Evolutionary conservation across 2,329 filamentous ascomycete species (phyloP).

Genomic region (Fusarium protoensiforme): DNA sequence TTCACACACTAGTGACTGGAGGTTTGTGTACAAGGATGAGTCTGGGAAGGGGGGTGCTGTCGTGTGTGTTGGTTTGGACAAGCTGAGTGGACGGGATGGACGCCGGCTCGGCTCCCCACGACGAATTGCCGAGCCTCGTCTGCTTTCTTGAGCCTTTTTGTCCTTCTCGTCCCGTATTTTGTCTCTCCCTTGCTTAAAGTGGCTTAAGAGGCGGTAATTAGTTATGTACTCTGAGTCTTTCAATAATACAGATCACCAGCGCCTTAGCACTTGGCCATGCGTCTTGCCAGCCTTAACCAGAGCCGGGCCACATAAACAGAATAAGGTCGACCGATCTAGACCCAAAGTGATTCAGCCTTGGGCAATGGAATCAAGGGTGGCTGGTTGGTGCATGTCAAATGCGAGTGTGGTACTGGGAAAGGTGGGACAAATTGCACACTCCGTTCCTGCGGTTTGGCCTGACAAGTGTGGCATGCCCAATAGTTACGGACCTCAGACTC

Average conservation of each 20-base stretch:
- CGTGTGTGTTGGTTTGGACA: neutral
- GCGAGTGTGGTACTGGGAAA: neutral
- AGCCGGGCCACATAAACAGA: neutral
- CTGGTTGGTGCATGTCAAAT: neutral
- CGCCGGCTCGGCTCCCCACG: neutral
- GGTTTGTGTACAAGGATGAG: neutral
- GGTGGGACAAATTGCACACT: neutral
- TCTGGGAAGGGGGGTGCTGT: neutral
- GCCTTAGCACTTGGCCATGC: neutral
- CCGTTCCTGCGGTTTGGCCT: neutral
- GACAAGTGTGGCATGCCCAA: neutral
- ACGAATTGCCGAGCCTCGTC: neutral
- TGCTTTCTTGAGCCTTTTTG: neutral
- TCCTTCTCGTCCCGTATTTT: neutral
- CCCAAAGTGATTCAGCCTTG: neutral
- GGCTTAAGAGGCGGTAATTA: neutral
- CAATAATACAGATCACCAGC: neutral
- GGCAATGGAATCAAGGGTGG: neutral
- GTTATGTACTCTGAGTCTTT: neutral
- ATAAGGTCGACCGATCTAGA: neutral
- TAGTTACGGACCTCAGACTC: neutral
- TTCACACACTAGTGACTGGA: conserved; percentile 3
- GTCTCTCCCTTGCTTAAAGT: neutral
- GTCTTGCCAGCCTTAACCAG: neutral
- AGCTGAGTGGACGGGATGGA: neutral